These are phyloP conservation scores for Lipomyces mesembrius DNA, from an alignment of 805 yeast species.

Conservation along the genomic window DNA sequence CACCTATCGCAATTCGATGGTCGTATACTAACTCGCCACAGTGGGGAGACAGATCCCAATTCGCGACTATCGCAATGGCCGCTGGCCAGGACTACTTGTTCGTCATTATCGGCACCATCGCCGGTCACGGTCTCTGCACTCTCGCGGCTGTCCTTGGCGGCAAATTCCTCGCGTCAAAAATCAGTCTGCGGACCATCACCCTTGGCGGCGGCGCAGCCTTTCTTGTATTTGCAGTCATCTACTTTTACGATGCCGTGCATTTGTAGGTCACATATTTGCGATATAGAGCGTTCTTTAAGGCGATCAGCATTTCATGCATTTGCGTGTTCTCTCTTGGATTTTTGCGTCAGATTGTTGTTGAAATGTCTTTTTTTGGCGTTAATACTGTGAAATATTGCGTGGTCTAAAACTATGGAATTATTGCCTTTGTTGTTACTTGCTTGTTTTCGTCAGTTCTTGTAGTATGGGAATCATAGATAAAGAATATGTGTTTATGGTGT, in stretches of 20 bases:
- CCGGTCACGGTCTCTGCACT: conserved; percentile 89
- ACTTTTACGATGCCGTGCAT: conserved; percentile 66
- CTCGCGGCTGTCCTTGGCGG: conserved; percentile 94
- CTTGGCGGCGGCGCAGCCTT: conserved; percentile 89
- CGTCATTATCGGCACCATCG: conserved; percentile 84
- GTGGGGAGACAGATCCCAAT: conserved; percentile 99
- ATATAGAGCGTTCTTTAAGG: not conserved
- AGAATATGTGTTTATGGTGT: too few relatives aligned
- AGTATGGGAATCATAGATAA: too few relatives aligned
- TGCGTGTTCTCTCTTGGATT: not conserved
- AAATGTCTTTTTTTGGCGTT: too few relatives aligned
- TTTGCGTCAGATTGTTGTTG: not conserved
- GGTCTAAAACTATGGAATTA: too few relatives aligned
- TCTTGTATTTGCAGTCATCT: conserved; percentile 77
- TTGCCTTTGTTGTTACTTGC: too few relatives aligned
- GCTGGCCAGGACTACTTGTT: conserved; percentile 92
- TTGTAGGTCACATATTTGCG: conserved; percentile 5
- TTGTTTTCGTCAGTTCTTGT: too few relatives aligned
- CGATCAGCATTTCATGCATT: not conserved
- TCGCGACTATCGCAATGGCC: conserved; percentile 98
- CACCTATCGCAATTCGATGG: not conserved
- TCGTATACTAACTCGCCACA: conserved; percentile 6
- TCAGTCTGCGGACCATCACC: conserved; percentile 90
- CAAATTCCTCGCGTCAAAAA: conserved; percentile 81
- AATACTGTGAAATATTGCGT: too few relatives aligned